Evolutionary conservation across 2,329 filamentous ascomycete species (phyloP), one percentile per base, ranked within the genome.

Genomic region (Graphilbum sp.): DNA sequence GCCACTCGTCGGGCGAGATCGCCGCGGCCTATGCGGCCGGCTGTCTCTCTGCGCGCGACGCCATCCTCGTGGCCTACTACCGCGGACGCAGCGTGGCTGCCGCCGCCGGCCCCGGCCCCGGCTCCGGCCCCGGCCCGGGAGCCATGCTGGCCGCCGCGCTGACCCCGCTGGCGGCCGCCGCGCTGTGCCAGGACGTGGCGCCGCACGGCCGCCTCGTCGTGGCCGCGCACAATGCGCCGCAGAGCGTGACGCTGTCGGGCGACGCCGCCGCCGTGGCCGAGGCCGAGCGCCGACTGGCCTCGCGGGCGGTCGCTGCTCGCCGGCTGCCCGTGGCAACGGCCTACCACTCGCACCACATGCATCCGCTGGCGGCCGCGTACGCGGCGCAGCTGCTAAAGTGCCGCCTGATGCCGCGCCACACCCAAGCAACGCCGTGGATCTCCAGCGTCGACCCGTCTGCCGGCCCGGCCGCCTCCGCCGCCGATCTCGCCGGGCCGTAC

Each of bases 1-100:
- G 66, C 3, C 66, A 69, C 44, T 67, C 63, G 0, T 63, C 60
- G 0, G 66, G 66, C 2, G 66, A 69, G 43, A 67, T 69, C 15
- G 63, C 50, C 1, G 64, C 64, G 0, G 66, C 62, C 0, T 71
- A 67, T 43, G 63, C 64, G 0, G 59, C 63, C 0, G 65, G 64
- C 0, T 50, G 57, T 16, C 38, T 72, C 4, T 51, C 51, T 0
- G 52, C 52, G 2, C 35, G 47, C 2, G 59, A 63, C 11, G 64
- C 65, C 4, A 62, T 69, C 4, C 47, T 47, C 0, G 52, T 60
- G 16, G 62, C 64, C 1, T 68, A 64, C 44, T 62, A 61, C 37
- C 35, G 46, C 53, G 9, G 43, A 47, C 48, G n/a, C 40, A 4
- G 39, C 39, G 2, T 33, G 37, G 0, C 40, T 38, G 4, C 16